A percentile compares a stretch with the other conserved stretches of the same genome.
Conservation (phyloP, 164 flowering plant genomes). For the Annona cherimola region DNA sequence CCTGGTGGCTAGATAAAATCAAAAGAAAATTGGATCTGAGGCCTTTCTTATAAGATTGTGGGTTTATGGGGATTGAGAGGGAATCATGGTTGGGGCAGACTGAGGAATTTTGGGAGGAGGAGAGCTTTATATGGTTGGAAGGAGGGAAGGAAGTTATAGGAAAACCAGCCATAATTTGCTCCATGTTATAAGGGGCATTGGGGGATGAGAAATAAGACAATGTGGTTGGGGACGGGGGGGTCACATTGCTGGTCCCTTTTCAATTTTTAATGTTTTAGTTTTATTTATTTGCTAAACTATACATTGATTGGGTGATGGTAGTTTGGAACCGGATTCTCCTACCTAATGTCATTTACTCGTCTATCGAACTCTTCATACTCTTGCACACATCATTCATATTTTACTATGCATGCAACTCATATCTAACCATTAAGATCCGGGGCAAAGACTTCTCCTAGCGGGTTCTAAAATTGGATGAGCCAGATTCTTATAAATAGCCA, state of each 20-base stretch:
- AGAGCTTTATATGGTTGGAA: not conserved
- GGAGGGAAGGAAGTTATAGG: constrained; percentile 8
- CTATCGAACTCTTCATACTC: not conserved
- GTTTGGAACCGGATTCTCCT: constrained; percentile 8
- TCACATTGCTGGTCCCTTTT: not conserved
- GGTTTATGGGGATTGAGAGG: not conserved
- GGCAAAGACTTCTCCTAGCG: not conserved
- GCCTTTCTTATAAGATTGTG: constrained; percentile 15
- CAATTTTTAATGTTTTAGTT: not conserved
- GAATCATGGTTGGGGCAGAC: not conserved
- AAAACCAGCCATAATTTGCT: constrained; percentile 63
- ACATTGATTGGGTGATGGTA: not conserved
- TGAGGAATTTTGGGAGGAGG: constrained; percentile 3
- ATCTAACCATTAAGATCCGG: not conserved
- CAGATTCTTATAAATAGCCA: not conserved
- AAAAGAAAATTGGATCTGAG: not conserved
- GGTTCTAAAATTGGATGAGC: not conserved
- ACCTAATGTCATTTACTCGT: not conserved
- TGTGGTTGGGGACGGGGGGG: constrained; percentile 22
- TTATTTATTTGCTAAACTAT: constrained; percentile 1
- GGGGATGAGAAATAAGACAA: constrained; percentile 58
- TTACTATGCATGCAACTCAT: not conserved
- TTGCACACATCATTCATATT: not conserved
- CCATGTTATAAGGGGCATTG: constrained; percentile 61
- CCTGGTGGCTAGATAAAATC: constrained; percentile 6